Percentiles rank a stretch among this genome's conserved stretches.
These are phyloP conservation scores for Lumnitzera littorea DNA, from an alignment of 345 rosid genomes.

Conservation along the genomic window DNA sequence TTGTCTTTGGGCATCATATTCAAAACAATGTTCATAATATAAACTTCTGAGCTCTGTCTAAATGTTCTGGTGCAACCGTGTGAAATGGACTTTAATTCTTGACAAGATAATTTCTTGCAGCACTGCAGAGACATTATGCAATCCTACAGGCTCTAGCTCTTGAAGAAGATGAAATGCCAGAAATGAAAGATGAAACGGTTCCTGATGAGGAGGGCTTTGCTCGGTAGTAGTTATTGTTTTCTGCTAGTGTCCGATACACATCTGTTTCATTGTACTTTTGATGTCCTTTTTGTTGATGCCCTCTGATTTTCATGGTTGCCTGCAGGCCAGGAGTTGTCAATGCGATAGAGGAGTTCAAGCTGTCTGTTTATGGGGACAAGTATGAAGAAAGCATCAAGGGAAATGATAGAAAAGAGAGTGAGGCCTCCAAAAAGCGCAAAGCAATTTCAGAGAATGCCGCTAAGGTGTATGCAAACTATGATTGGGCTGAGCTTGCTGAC, in stretches of 20 bases:
- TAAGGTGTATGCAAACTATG: constrained; percentile 36
- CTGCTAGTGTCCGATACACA: neutral
- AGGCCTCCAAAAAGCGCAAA: constrained; percentile 61
- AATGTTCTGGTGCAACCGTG: no score
- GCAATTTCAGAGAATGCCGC: constrained; percentile 39
- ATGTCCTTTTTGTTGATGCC: neutral
- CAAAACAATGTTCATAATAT: no score
- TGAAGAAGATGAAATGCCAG: constrained; percentile 72
- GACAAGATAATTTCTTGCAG: constrained; percentile 24
- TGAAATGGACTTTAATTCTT: no score
- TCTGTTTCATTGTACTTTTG: neutral
- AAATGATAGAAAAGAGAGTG: constrained; percentile 35
- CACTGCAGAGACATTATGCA: constrained; percentile 89
- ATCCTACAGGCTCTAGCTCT: constrained; percentile 81
- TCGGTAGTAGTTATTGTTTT: constrained; percentile 30
- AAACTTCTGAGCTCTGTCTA: no score
- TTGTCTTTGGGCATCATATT: no score
- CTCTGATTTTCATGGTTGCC: constrained; percentile 5
- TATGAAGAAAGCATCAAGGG: constrained; percentile 37
- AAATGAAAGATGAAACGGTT: constrained; percentile 62
- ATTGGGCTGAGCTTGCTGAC: constrained; percentile 72
- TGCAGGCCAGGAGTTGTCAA: constrained; percentile 58
- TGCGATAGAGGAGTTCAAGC: constrained; percentile 66
- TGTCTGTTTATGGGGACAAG: constrained; percentile 63
- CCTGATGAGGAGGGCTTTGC: constrained; percentile 89